Conservation (phyloP, 345 rosid genomes). For the Gossypioides kirkii region DNA sequence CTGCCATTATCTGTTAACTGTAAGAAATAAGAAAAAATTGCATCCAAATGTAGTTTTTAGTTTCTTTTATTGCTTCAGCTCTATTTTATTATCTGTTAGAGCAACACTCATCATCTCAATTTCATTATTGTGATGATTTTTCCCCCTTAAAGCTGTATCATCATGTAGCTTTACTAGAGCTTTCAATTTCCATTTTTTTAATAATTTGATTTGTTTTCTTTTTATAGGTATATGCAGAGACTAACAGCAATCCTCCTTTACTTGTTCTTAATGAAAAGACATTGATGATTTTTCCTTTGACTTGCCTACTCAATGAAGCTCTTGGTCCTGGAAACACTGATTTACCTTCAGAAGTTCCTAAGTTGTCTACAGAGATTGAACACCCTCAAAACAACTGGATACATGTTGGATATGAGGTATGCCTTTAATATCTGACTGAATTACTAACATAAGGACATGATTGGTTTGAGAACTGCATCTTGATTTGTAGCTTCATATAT, state of each 20-base stretch:
- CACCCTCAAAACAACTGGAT: constrained; percentile 62
- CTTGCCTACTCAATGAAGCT: constrained; percentile 38
- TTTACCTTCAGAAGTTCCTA: constrained; percentile 34
- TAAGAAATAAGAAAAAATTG: background rate
- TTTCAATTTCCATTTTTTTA: background rate
- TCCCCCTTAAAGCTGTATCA: background rate
- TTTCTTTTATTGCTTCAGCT: background rate
- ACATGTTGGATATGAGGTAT: constrained; percentile 75
- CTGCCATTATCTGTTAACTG: background rate
- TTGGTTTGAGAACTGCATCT: background rate
- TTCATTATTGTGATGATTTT: background rate
- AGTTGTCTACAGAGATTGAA: constrained; percentile 35
- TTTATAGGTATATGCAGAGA: constrained; percentile 43
- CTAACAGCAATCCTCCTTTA: constrained; percentile 48
- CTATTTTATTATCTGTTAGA: background rate
- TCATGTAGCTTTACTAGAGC: background rate
- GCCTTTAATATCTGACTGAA: background rate
- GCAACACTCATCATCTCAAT: background rate
- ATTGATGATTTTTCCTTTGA: constrained; percentile 49
- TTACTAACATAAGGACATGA: background rate
- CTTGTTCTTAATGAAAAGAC: constrained; percentile 56
- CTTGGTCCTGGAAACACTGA: constrained; percentile 35
- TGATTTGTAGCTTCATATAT: background rate
- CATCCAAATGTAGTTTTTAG: background rate
- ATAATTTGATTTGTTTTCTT: constrained; percentile 9